Evolutionary conservation across 1,284 basidiomycete genomes (phyloP), one percentile per base, ranked within the genome.

Genomic region (Cryptococcus maquisensis): DNA sequence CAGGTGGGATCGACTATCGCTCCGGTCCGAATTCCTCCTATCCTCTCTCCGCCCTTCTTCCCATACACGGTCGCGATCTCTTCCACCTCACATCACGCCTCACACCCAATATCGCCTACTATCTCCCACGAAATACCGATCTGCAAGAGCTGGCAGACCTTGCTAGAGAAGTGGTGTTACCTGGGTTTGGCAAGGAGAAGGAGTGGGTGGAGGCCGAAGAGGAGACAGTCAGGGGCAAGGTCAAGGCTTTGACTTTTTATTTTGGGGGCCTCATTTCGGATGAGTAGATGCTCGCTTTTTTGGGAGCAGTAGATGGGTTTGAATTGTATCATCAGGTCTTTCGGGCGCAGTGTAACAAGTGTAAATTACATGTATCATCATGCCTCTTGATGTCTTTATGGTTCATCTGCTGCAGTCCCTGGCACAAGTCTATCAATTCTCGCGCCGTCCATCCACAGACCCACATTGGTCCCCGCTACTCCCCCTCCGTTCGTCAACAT

Each of bases 81-180:
- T 96, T 96, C 76, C 66, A 78, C 13, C 77, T 95, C 15, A 81
- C 87, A 0, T 60, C 75, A 66, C 60, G 47, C 26, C 81, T 94
- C 48, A 88, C 90, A 1, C 80, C 77, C 5, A 91, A 94, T 66
- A 80, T 96, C 52, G 93, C 92, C 2, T 92, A 88, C 69, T 99
- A 85, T 68, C 81, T 98, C 3, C 96, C 96, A 1, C 81, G 90
- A 20, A 98, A 97, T 71, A 81, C 85, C 0, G 80, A 81, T 51
- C 70, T 98, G 4, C 73, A 83, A 2, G 89, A 98, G 66, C 79
- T 98, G 35, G 82, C 85, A 0, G 72, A 69, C 0, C 75, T 96
- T 21, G 72, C 75, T 1, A 51, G 60, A 26, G 44, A 52, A 15
- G 47, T 68, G 4, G 55, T 50, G 3, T n/a, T 8, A 21, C 13